Conservation (phyloP, 2,329 filamentous ascomycete genomes). For the Penicillium sp. region DNA sequence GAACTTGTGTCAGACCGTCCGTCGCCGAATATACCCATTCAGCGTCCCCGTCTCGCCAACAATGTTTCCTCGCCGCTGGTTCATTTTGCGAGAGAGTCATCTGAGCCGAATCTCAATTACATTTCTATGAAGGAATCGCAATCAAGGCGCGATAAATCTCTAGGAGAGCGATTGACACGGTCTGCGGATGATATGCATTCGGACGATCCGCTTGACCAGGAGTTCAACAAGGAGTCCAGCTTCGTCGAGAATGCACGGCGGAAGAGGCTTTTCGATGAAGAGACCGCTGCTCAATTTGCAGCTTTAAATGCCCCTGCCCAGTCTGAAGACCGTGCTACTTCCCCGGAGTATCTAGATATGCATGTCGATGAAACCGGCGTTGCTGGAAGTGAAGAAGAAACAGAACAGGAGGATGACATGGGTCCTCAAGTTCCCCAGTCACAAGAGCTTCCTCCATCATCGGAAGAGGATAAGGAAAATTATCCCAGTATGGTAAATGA, state of each 20-base stretch:
- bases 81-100: slow-evolving; percentile 36
- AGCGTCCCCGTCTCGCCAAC: slow-evolving; percentile 35
- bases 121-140: slow-evolving; percentile 50
- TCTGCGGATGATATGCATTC: slow-evolving; percentile 37
- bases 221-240: slow-evolving; percentile 46
- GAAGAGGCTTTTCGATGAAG: slow-evolving; percentile 34
- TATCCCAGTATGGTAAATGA: slow-evolving; percentile 31
- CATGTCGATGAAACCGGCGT: slow-evolving; percentile 18
- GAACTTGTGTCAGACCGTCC: slow-evolving; percentile 48
- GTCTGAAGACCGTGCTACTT: slow-evolving; percentile 4
- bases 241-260: slow-evolving; percentile 35
- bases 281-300: slow-evolving; percentile 37
- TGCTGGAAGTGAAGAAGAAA: slow-evolving; percentile 45
- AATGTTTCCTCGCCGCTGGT: slow-evolving; percentile 41
- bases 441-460: slow-evolving; percentile 27
- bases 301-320: slow-evolving; percentile 34
- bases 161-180: slow-evolving; percentile 32
- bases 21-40: slow-evolving; percentile 49
- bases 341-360: neutral
- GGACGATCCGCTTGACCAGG: slow-evolving; percentile 40
- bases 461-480: slow-evolving; percentile 52
- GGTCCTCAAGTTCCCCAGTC: slow-evolving; percentile 27
- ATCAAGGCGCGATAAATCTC: slow-evolving; percentile 36
- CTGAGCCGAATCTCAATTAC: slow-evolving; percentile 45
- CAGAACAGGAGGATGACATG: slow-evolving; percentile 47